Conservation (phyloP, 2,329 filamentous ascomycete genomes). For the Colletotrichum tabaci region DNA sequence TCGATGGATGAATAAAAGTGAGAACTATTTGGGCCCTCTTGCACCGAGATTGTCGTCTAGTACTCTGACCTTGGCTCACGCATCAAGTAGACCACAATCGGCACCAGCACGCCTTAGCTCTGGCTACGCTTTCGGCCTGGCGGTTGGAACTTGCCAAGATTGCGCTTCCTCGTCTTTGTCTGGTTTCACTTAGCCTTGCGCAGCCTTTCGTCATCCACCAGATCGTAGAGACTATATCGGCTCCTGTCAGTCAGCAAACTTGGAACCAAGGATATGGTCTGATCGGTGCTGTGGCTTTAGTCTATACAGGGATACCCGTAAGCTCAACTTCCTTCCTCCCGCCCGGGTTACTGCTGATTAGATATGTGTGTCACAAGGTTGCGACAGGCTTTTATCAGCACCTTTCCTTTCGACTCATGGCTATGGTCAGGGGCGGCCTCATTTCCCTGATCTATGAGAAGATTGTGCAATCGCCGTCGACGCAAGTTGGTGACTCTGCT, state of each 20-base stretch:
- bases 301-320: constrained; percentile 29
- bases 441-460: constrained; percentile 46
- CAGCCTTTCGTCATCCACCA: constrained; percentile 22
- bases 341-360: constrained; percentile 14
- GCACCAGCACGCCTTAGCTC: constrained; percentile 21
- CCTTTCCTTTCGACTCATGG: constrained; percentile 45
- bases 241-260: constrained; percentile 20
- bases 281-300: constrained; percentile 22
- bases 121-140: constrained; percentile 24
- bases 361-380: constrained; percentile 30
- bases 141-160: constrained; percentile 23
- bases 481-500: constrained; percentile 34
- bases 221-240: constrained; percentile 24
- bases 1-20: constrained; percentile 17
- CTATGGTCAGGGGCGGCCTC: constrained; percentile 48
- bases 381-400: constrained; percentile 43
- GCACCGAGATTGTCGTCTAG: constrained; percentile 14
- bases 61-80: constrained; percentile 19
- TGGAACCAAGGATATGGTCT: constrained; percentile 25
- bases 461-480: constrained; percentile 13
- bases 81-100: constrained; percentile 24
- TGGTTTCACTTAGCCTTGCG: constrained; percentile 22
- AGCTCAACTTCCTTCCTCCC: constrained; percentile 23
- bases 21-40: constrained; percentile 18
- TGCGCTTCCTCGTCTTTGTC: constrained; percentile 25